A percentile compares a stretch with the other conserved stretches of the same genome.
These are phyloP conservation scores for Saturnispora halmiae DNA, from an alignment of 805 yeast genomes.

Conservation along the genomic window DNA sequence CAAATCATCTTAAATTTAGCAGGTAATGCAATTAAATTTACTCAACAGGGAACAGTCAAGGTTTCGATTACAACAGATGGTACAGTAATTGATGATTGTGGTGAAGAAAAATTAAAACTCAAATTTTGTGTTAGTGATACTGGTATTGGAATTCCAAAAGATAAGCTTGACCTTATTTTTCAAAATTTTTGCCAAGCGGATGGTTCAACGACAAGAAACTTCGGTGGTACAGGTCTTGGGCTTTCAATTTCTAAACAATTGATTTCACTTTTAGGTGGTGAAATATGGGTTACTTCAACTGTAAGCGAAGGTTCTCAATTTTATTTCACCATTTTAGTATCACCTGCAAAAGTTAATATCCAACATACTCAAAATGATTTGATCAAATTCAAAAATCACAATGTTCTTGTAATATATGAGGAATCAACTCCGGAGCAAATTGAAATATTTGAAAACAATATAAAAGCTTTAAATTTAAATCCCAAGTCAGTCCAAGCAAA, in stretches of 20 bases:
- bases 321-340: slow-evolving; percentile 71
- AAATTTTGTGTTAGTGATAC: slow-evolving; percentile 87
- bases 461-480: slow-evolving; percentile 47
- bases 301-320: slow-evolving; percentile 79
- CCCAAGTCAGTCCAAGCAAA: slow-evolving; percentile 43
- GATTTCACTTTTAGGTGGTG: slow-evolving; percentile 89
- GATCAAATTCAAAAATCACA: slow-evolving; percentile 62
- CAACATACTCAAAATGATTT: slow-evolving; percentile 58
- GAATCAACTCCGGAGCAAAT: slow-evolving; percentile 39
- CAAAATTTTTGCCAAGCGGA: slow-evolving; percentile 92
- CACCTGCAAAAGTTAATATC: slow-evolving; percentile 57
- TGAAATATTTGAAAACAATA: slow-evolving; percentile 41
- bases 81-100: slow-evolving; percentile 24
- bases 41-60: slow-evolving; percentile 73
- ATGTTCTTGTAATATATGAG: slow-evolving; percentile 61
- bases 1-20: slow-evolving; percentile 81
- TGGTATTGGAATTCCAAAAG: slow-evolving; percentile 83
- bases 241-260: slow-evolving; percentile 79
- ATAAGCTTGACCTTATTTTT: slow-evolving; percentile 74
- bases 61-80: slow-evolving; percentile 44
- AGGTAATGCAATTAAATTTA: slow-evolving; percentile 85
- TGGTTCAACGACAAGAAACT: slow-evolving; percentile 86
- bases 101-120: slow-evolving; percentile 40
- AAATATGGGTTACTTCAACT: slow-evolving; percentile 79
- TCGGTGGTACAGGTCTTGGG: slow-evolving; percentile 91